Evolutionary conservation across 2,329 filamentous ascomycete species (phyloP), one percentile per base, ranked within the genome.

Genomic region (Fusarium sp.): DNA sequence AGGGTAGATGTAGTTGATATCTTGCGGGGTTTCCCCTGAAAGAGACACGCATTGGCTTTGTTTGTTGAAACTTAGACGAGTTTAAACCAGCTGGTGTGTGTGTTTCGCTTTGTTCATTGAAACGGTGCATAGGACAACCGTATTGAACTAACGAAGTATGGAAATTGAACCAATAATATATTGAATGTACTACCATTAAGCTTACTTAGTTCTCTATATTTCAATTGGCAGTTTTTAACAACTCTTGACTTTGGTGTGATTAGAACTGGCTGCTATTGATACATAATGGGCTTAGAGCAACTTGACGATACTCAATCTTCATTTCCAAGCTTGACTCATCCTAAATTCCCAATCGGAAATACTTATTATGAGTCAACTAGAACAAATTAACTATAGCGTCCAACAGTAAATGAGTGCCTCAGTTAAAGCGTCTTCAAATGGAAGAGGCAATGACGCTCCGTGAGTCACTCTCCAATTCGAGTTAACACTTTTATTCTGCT

Each of bases 401-500:
- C 21, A 39, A 64, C 44, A 40, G 12, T 11, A 23, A 53, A 59
- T 39, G 24, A 24, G 14, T 6, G 26, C 23, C 23, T 48, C 32
- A 24, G 20, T 3, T 48, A 11, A 39, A 36, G n/a, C n/a, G 28
- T 24, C 42, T 24, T 23, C 19, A 19, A 49, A 30, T 39, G 23
- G 43, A 38, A 64, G 15, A 49, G 21, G 46, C 10, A 54, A 58
- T 69, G 66, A 67, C 44, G 53, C 36, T 19, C 30, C 39, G 59
- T 69, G 66, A 69, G 57, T 69, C 67, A 69, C 65, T 67, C 36
- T 39, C 65, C 40, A 54, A 48, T 64, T 65, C 20, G 34, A 45
- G 54, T 46, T 49, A 53, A 68, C 28, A 43, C 45, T 42, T 53
- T 62, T 51, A 40, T 44, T 42, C 26, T 68, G 65, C 51, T 68